Evolutionary conservation across 1,139 yeast genomes (phyloP).

Genomic region (Kazachstania sp.): DNA sequence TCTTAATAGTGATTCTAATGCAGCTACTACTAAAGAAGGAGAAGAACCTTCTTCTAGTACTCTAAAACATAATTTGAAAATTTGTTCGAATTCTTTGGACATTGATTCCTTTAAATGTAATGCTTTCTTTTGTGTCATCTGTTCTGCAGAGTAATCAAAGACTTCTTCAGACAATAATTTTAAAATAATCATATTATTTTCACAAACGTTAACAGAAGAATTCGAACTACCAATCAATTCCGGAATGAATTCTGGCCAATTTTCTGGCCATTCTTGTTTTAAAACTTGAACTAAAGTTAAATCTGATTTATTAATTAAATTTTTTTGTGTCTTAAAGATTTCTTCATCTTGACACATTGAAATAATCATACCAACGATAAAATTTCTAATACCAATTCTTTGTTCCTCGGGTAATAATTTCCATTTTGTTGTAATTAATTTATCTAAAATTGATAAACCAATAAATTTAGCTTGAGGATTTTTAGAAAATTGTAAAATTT

Average conservation of each 20-base stretch:
- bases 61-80: constrained; percentile 86
- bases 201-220: constrained; percentile 87
- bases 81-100: constrained; percentile 86
- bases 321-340: constrained; percentile 65
- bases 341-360: constrained; percentile 80
- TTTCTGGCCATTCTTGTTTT: constrained; percentile 98
- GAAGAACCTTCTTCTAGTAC: constrained; percentile 82
- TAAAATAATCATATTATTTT: constrained; percentile 89
- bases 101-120: constrained; percentile 71
- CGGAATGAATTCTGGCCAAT: constrained; percentile 96
- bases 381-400: constrained; percentile 81
- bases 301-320: constrained; percentile 87
- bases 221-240: constrained; percentile 82
- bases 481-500: constrained; percentile 67
- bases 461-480: constrained; percentile 87
- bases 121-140: constrained; percentile 93
- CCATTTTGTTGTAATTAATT: constrained; percentile 87
- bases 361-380: constrained; percentile 88
- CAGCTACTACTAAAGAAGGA: constrained; percentile 74
- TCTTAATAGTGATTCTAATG: constrained; percentile 72
- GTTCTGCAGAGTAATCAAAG: constrained; percentile 88
- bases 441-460: constrained; percentile 83
- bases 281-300: constrained; percentile 86
- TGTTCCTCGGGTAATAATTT: constrained; percentile 83
- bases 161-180: constrained; percentile 89